phyloP scores from a whole-genome alignment of 164 flowering plant species.

The Magnolia kwangsiensis region DNA sequence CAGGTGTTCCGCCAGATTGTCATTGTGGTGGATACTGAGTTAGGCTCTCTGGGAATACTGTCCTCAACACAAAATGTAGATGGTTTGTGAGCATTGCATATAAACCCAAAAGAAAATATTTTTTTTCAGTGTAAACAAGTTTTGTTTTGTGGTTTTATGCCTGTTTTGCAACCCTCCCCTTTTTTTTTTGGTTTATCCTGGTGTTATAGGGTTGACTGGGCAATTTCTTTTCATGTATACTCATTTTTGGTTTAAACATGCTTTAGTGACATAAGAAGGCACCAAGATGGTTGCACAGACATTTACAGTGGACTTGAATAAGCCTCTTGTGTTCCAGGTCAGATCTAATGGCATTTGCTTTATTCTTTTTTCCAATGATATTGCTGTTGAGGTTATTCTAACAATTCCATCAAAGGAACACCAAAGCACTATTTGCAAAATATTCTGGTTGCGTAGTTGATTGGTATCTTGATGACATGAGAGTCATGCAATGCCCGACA shows the following conservation, averaged over 20 bases:
- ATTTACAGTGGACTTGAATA: slow-evolving; percentile 79
- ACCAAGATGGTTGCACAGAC: slow-evolving; percentile 67
- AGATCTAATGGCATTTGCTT: slow-evolving; percentile 1
- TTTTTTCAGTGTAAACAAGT: background rate
- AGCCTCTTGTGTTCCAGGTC: slow-evolving; percentile 96
- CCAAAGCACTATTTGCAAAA: background rate
- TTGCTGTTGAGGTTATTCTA: background rate
- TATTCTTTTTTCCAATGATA: background rate
- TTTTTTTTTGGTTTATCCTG: background rate
- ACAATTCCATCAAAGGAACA: background rate
- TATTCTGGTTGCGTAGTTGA: background rate
- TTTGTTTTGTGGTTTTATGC: background rate
- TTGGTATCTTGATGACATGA: background rate
- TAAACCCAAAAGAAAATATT: background rate
- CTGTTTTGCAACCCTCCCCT: background rate
- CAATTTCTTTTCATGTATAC: background rate
- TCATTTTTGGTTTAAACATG: background rate
- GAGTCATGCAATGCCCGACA: background rate
- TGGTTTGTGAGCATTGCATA: background rate
- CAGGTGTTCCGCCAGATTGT: too few species aligned
- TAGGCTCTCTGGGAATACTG: too few species aligned
- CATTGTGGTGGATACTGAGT: too few species aligned
- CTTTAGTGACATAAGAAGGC: background rate
- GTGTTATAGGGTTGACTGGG: background rate
- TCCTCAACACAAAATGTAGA: too few species aligned